Conservation (phyloP, 2,329 filamentous ascomycete species). For the Botryotinia narcissicola region DNA sequence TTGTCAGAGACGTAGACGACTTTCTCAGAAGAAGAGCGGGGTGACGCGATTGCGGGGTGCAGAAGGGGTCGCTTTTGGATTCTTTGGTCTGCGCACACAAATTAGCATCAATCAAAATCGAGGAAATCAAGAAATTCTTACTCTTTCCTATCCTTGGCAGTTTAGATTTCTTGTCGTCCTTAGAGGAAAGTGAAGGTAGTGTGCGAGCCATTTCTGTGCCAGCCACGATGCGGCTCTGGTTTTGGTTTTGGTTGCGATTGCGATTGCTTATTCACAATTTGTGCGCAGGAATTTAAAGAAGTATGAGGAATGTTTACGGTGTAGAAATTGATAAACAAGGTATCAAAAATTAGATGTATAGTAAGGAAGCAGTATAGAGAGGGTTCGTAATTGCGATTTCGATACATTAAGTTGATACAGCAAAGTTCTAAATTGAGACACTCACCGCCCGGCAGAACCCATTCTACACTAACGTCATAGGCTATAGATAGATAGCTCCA, state of each 20-base stretch:
- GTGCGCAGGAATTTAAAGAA: rapidly evolving
- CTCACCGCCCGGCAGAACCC: constrained; percentile 15
- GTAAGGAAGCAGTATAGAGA: not conserved
- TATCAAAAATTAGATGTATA: not conserved
- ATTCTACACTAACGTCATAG: constrained; percentile 16
- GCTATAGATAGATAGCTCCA: not conserved
- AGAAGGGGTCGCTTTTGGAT: constrained; percentile 39
- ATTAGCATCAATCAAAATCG: not conserved
- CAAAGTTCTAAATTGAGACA: not conserved
- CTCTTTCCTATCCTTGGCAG: constrained; percentile 9
- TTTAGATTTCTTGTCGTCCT: not conserved
- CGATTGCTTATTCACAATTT: not conserved
- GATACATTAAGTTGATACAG: not conserved
- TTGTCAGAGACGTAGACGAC: constrained; percentile 35
- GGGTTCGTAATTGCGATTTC: not conserved
- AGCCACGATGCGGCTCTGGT: not conserved
- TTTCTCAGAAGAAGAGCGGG: constrained; percentile 31
- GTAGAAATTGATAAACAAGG: not conserved
- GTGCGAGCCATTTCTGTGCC: not conserved
- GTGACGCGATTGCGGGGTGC: constrained; percentile 35
- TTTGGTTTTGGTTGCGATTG: not conserved
- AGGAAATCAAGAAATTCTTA: constrained; percentile 30
- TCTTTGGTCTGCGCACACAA: constrained; percentile 29
- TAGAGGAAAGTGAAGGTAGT: constrained; percentile 18
- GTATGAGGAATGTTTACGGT: too few species aligned